A percentile compares a stretch with the other conserved stretches of the same genome.
phyloP scores from a whole-genome alignment of 2,329 filamentous ascomycete genomes.

The Cercospora sp. region DNA sequence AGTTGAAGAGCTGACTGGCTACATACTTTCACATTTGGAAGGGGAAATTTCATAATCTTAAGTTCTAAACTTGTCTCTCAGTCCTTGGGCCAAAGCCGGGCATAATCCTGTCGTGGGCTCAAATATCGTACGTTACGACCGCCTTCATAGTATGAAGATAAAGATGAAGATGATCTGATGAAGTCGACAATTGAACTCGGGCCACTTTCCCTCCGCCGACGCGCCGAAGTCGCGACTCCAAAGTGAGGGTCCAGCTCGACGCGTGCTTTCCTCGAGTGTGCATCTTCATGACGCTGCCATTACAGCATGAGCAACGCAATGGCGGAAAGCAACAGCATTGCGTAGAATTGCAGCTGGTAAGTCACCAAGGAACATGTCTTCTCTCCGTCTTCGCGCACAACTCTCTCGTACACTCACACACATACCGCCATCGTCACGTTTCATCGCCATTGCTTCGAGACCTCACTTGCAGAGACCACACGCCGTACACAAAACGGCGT shows the following conservation, averaged over 20 bases:
- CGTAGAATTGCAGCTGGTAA: neutral
- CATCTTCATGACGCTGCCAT: conserved; percentile 7
- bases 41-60: too few species aligned
- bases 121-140: neutral
- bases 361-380: neutral
- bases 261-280: neutral
- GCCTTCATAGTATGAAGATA: neutral
- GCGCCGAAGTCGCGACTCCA: neutral
- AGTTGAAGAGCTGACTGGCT: too few species aligned
- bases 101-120: too few species aligned
- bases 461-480: neutral
- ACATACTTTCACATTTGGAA: too few species aligned
- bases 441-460: neutral
- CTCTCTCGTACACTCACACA: neutral
- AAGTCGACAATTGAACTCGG: neutral
- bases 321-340: neutral
- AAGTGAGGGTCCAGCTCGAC: neutral
- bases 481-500: neutral
- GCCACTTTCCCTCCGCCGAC: neutral
- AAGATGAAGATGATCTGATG: too few species aligned
- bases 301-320: neutral
- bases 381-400: neutral
- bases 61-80: too few species aligned
- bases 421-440: neutral
- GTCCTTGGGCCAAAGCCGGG: too few species aligned